Evolutionary conservation across 2,329 filamentous ascomycete species (phyloP).

Genomic region (Aschersonia sp.): DNA sequence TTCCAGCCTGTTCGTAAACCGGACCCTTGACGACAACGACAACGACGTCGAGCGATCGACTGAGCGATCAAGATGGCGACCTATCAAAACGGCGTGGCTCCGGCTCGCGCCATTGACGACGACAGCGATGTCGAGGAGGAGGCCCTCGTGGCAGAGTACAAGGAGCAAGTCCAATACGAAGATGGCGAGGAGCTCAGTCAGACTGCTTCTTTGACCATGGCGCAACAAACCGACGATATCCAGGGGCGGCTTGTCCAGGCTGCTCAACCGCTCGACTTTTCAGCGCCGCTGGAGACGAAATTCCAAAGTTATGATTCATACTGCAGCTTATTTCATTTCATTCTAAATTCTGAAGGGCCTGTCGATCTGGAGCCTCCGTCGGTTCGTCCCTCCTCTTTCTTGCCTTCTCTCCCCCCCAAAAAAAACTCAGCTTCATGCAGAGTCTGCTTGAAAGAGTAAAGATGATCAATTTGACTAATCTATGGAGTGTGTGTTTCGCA

Average conservation of each 20-base stretch:
- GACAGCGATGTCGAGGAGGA: slow-evolving; percentile 96
- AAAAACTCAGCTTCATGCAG: too few relatives aligned
- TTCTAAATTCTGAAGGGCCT: slow-evolving; percentile 97
- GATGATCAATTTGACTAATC: neutral
- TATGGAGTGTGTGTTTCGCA: neutral
- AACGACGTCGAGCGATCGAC: too few relatives aligned
- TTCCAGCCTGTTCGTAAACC: too few relatives aligned
- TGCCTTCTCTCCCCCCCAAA: slow-evolving; percentile 10
- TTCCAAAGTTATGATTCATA: slow-evolving; percentile 99
- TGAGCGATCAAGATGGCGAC: slow-evolving; percentile 34
- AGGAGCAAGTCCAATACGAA: slow-evolving; percentile 89
- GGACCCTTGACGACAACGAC: too few relatives aligned
- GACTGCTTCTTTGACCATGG: slow-evolving; percentile 52
- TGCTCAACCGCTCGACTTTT: slow-evolving; percentile 89
- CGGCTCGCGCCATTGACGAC: slow-evolving; percentile 50
- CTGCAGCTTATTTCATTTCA: slow-evolving; percentile 98
- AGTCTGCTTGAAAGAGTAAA: too few relatives aligned
- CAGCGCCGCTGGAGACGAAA: slow-evolving; percentile 89
- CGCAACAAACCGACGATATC: slow-evolving; percentile 74
- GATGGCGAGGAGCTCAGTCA: slow-evolving; percentile 71
- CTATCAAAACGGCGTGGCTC: slow-evolving; percentile 46
- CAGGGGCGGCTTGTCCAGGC: slow-evolving; percentile 83
- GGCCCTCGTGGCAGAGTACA: slow-evolving; percentile 87
- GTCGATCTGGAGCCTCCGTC: slow-evolving; percentile 94
- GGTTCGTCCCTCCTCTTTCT: slow-evolving; percentile 36